Evolutionary conservation across 176 grass and related monocot species (phyloP).

Genomic region (Secale cereale): DNA sequence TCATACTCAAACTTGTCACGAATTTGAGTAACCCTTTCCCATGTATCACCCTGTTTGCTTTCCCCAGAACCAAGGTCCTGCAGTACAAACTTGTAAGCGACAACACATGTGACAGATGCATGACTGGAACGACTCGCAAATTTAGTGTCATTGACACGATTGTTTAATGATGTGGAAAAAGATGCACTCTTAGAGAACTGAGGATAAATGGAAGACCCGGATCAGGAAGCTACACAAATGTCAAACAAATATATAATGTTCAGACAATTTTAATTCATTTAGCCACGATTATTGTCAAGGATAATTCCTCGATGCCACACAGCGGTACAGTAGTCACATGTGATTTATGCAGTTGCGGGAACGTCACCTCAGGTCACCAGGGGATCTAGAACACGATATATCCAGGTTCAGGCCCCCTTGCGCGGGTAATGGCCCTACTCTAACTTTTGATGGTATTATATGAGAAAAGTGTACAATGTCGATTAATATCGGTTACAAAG

Average conservation of each 20-base stretch:
- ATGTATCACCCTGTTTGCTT: conserved; percentile 56
- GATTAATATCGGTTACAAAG: too few species aligned
- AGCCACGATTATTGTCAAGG: neutral
- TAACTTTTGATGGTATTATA: too few species aligned
- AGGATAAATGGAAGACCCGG: neutral
- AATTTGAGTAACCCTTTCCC: conserved; percentile 92
- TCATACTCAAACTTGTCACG: conserved; percentile 99
- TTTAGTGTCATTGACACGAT: neutral
- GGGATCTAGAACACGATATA: neutral
- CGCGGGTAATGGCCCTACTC: neutral
- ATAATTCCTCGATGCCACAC: neutral
- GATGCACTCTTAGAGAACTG: neutral
- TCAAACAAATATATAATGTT: neutral
- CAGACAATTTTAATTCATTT: neutral
- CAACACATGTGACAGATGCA: neutral
- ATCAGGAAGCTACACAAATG: neutral
- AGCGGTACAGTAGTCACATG: neutral
- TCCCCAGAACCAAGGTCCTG: conserved; percentile 54
- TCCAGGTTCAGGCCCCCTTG: neutral
- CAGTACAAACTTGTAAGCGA: conserved; percentile 23
- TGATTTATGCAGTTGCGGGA: neutral
- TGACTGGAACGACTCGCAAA: conserved; percentile 1
- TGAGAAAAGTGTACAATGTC: too few species aligned
- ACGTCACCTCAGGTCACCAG: neutral
- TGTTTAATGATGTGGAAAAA: neutral